These are phyloP conservation scores for Mucor saturninus DNA, from an alignment of 371 early-diverging fungal species.

Conservation along the genomic window DNA sequence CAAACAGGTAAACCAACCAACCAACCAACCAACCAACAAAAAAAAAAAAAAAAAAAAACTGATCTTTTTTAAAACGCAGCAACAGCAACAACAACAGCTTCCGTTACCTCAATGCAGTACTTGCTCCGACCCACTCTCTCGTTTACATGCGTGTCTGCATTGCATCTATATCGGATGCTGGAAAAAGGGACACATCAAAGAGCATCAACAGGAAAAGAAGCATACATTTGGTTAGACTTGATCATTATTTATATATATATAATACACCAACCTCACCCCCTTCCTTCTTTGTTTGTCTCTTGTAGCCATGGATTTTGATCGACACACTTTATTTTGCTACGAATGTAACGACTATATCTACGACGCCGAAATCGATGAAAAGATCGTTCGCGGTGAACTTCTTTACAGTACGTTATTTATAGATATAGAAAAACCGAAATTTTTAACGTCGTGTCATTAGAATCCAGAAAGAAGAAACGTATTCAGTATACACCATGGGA, in stretches of 20 bases:
- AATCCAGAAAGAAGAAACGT: constrained; percentile 33
- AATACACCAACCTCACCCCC: not conserved
- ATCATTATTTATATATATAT: not conserved
- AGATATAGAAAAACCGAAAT: not conserved
- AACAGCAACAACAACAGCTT: constrained; percentile 43
- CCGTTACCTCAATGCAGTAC: constrained; percentile 71
- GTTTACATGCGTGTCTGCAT: constrained; percentile 84
- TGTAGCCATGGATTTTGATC: constrained; percentile 43
- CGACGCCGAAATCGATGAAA: constrained; percentile 75
- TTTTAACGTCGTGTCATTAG: constrained; percentile 7
- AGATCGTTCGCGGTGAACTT: constrained; percentile 60
- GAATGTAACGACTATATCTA: constrained; percentile 88
- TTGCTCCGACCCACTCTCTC: constrained; percentile 66
- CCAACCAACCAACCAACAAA: not conserved
- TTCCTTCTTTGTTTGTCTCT: not conserved
- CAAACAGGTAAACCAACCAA: constrained; percentile 17
- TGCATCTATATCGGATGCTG: constrained; percentile 73
- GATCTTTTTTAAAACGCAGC: not conserved
- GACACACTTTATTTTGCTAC: constrained; percentile 55
- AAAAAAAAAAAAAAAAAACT: not conserved
- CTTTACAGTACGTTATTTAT: constrained; percentile 39
- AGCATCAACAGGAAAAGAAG: constrained; percentile 60
- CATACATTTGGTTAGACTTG: constrained; percentile 66
- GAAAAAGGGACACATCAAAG: constrained; percentile 66
- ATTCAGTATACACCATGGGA: constrained; percentile 37